These are phyloP conservation scores for Azolla pinnata DNA, from an alignment of 75 land plant genomes.

Conservation along the genomic window DNA sequence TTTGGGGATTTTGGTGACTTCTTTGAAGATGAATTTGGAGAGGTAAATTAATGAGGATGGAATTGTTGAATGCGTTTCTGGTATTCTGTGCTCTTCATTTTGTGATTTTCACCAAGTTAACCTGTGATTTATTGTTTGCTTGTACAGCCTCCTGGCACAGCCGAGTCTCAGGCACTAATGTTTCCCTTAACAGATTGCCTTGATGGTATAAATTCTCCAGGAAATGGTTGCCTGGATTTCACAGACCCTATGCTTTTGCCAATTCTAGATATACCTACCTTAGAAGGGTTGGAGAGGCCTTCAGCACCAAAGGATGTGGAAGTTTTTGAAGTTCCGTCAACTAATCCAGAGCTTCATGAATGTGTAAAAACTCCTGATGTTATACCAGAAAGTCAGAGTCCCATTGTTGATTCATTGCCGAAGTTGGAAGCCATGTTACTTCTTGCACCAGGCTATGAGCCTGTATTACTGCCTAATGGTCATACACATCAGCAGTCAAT, in stretches of 20 bases:
- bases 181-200: slow-evolving; percentile 56
- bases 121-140: slow-evolving; percentile 4
- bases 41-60: slow-evolving; percentile 29
- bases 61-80: not conserved
- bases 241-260: slow-evolving; percentile 76
- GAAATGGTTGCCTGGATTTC: slow-evolving; percentile 41
- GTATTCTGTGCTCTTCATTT: not conserved
- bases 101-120: not conserved
- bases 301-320: slow-evolving; percentile 27
- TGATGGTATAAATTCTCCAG: slow-evolving; percentile 61
- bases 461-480: slow-evolving; percentile 53
- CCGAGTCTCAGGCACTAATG: slow-evolving; percentile 76
- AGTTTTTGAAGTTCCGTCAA: not conserved
- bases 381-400: not conserved
- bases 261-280: slow-evolving; percentile 40
- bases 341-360: not conserved
- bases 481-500: slow-evolving; percentile 17
- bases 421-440: slow-evolving; percentile 80
- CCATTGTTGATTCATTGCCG: slow-evolving; percentile 45
- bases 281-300: slow-evolving; percentile 41
- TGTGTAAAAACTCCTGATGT: not conserved
- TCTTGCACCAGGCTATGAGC: slow-evolving; percentile 84
- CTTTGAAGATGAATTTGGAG: slow-evolving; percentile 96
- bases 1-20: slow-evolving; percentile 98
- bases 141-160: slow-evolving; percentile 88